These are phyloP conservation scores for Aspergillus tamarii DNA, from an alignment of 2,329 filamentous ascomycete species.

Conservation along the genomic window DNA sequence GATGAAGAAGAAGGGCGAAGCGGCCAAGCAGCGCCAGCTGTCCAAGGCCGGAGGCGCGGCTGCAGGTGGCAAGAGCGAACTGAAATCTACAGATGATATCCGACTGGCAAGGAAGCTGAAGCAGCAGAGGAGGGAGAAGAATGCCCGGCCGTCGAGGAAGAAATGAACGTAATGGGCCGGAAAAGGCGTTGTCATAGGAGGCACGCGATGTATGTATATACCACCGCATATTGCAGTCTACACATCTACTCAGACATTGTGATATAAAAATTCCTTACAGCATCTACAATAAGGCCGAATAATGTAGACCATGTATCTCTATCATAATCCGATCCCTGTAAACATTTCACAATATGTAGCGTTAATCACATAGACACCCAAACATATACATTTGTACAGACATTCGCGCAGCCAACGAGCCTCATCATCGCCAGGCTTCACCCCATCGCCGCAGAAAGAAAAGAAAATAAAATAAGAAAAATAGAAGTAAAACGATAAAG, in stretches of 20 bases:
- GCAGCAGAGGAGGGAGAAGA: conserved; percentile 82
- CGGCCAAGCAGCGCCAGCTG: conserved; percentile 72
- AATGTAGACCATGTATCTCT: background rate
- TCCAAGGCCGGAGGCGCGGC: conserved; percentile 33
- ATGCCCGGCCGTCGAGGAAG: conserved; percentile 76
- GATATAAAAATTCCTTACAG: background rate
- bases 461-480: background rate
- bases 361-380: background rate
- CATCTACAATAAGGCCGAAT: background rate
- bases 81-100: conserved; percentile 82
- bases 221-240: background rate
- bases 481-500: background rate
- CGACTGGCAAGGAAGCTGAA: conserved; percentile 77
- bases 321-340: background rate
- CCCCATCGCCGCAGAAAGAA: background rate
- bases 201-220: background rate
- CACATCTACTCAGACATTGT: background rate
- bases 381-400: background rate
- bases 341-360: background rate
- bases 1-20: conserved; percentile 85
- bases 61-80: conserved; percentile 74
- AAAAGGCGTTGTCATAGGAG: background rate
- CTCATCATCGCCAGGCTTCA: background rate
- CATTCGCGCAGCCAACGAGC: background rate
- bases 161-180: conserved; percentile 35